Evolutionary conservation across 371 early-diverging fungal species (phyloP).

Genomic region (Mortierella sp.): DNA sequence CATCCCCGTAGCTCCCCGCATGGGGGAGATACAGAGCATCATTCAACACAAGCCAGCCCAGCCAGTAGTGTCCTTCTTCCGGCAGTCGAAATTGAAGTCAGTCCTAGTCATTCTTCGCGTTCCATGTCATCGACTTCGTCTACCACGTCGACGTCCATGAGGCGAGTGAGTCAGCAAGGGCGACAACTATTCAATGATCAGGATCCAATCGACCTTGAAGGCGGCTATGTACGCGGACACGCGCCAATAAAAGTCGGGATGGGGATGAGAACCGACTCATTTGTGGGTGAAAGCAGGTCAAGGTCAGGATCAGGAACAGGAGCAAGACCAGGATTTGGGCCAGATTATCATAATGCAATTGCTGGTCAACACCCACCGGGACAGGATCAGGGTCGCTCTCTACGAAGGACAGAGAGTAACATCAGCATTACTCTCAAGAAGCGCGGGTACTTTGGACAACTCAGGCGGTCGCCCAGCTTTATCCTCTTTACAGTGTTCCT

Average conservation of each 20-base stretch:
- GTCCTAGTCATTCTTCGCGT: constrained; percentile 19
- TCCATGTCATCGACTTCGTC: constrained; percentile 13
- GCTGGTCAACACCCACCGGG: no score
- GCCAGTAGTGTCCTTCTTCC: constrained; percentile 29
- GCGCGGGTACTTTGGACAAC: constrained; percentile 27
- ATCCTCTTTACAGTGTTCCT: constrained; percentile 47
- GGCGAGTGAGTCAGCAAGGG: background rate
- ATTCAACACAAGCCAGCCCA: constrained; percentile 18
- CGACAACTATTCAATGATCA: background rate
- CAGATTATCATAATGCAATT: background rate
- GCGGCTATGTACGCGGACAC: no score
- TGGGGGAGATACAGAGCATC: constrained; percentile 4
- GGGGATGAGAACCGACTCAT: no score
- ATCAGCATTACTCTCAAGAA: constrained; percentile 16
- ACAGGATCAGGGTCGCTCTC: background rate
- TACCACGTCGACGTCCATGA: no score
- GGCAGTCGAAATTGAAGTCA: constrained; percentile 33
- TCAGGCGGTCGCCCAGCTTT: constrained; percentile 42
- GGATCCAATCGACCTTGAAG: no score
- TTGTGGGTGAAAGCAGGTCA: no score
- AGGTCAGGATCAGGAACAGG: no score
- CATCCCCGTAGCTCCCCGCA: background rate
- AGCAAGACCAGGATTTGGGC: no score
- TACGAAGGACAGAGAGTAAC: constrained; percentile 17
- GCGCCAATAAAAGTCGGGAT: no score